These are phyloP conservation scores for Phytophthora idaei DNA, from an alignment of 352 stramenopile species.

Conservation along the genomic window DNA sequence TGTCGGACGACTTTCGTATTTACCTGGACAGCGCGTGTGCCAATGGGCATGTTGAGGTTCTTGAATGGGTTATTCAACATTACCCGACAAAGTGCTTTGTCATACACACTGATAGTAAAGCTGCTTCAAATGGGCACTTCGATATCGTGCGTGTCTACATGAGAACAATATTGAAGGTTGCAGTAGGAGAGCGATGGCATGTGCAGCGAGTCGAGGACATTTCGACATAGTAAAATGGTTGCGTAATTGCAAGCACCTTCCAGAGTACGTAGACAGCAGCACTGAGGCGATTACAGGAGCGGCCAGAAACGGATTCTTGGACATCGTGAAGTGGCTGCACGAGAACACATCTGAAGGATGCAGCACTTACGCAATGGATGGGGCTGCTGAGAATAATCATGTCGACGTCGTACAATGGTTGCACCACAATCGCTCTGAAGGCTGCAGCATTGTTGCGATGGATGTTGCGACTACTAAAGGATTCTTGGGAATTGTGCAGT, in stretches of 20 bases:
- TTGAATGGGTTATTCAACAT: constrained; percentile 15
- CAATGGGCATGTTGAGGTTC: constrained; percentile 9
- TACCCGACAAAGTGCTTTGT: constrained; percentile 4
- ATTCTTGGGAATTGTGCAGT: constrained; percentile 14
- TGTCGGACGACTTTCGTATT: not conserved
- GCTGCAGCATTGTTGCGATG: constrained; percentile 10
- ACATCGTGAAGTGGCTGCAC: constrained; percentile 22
- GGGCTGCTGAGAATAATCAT: constrained; percentile 12
- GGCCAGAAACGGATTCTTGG: constrained; percentile 13
- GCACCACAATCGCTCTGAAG: constrained; percentile 4
- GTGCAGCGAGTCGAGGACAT: constrained; percentile 9
- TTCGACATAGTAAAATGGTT: constrained; percentile 22
- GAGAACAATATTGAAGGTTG: not conserved
- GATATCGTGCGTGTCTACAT: constrained; percentile 8
- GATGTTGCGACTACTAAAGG: constrained; percentile 9
- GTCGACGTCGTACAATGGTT: constrained; percentile 17
- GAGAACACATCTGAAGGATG: constrained; percentile 14
- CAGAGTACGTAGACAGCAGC: not conserved
- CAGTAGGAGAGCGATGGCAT: not conserved
- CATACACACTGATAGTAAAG: constrained; percentile 2
- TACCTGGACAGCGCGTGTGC: not conserved
- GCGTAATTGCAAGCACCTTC: not conserved
- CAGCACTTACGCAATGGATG: constrained; percentile 11
- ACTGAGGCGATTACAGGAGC: not conserved
- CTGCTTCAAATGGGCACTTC: constrained; percentile 13